phyloP scores from a whole-genome alignment of 108 stramenopile genomes.

The Conticribra weissflogii region DNA sequence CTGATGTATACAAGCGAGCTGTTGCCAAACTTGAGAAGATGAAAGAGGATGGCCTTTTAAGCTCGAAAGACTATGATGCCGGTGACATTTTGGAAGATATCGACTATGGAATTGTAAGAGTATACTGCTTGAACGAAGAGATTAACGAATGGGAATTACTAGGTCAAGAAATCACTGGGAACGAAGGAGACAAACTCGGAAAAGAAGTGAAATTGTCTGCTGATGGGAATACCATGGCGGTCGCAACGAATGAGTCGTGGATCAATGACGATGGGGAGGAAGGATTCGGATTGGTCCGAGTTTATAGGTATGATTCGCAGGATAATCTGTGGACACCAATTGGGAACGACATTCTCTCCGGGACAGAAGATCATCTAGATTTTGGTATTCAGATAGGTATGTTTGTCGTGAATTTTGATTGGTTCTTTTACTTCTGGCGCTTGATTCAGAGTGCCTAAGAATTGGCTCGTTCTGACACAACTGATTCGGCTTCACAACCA shows the following conservation, averaged over 20 bases:
- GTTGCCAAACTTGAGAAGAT: too few species aligned
- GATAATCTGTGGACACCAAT: not conserved
- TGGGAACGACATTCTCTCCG: conserved; percentile 6
- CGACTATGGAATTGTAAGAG: not conserved
- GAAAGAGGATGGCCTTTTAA: too few species aligned
- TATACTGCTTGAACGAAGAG: too few species aligned
- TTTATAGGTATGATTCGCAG: not conserved
- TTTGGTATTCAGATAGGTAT: conserved; percentile 17
- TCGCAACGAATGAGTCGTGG: not conserved
- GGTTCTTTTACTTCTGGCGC: too few species aligned
- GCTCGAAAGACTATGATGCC: too few species aligned
- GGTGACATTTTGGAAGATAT: not conserved
- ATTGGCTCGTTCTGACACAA: too few species aligned
- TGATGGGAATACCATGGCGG: not conserved
- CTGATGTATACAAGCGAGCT: too few species aligned
- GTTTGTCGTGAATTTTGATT: too few species aligned
- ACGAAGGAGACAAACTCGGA: not conserved
- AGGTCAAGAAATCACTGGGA: not conserved
- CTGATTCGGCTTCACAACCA: too few species aligned
- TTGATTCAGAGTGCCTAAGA: too few species aligned
- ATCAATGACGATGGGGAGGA: not conserved
- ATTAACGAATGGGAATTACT: not conserved
- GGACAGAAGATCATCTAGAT: not conserved
- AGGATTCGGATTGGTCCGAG: not conserved
- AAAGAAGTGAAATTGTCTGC: not conserved